Conservation (phyloP, 176 grass and related monocot species). For the Cymbopogon citratus region DNA sequence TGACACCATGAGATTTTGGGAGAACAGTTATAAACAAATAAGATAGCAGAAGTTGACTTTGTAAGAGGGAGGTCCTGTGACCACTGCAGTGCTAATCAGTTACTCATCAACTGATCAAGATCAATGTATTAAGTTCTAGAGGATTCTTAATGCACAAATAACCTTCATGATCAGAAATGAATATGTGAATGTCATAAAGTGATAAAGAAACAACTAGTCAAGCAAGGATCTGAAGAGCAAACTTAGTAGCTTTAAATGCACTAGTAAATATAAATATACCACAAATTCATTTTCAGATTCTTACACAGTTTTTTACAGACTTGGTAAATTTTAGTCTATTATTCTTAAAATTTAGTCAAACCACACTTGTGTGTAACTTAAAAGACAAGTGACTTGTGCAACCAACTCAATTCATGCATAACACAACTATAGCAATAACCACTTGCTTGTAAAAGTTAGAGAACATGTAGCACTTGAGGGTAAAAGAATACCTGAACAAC, state of each 20-base stretch:
- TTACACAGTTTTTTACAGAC: background rate
- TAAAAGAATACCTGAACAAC: constrained; percentile 63
- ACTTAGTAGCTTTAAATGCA: constrained; percentile 15
- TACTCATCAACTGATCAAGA: background rate
- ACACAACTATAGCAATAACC: background rate
- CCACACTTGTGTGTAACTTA: background rate
- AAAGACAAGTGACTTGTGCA: background rate
- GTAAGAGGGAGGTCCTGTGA: background rate
- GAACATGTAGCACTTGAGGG: constrained; percentile 7
- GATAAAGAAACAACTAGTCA: constrained; percentile 18
- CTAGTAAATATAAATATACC: constrained; percentile 1
- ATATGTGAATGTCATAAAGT: background rate
- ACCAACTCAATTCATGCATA: constrained; percentile 18
- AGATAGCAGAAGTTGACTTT: background rate
- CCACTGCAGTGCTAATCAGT: background rate
- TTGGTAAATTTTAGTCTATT: background rate
- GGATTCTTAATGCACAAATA: background rate
- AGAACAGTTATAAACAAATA: background rate
- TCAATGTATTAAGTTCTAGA: background rate
- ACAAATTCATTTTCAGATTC: background rate
- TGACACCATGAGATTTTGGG: background rate
- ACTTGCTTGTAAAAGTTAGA: background rate
- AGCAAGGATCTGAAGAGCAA: constrained; percentile 4
- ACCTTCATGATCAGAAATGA: background rate
- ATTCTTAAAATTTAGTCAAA: background rate